These are phyloP conservation scores for Aspergillus sp. DNA, from an alignment of 2,329 filamentous ascomycete species.

Conservation along the genomic window DNA sequence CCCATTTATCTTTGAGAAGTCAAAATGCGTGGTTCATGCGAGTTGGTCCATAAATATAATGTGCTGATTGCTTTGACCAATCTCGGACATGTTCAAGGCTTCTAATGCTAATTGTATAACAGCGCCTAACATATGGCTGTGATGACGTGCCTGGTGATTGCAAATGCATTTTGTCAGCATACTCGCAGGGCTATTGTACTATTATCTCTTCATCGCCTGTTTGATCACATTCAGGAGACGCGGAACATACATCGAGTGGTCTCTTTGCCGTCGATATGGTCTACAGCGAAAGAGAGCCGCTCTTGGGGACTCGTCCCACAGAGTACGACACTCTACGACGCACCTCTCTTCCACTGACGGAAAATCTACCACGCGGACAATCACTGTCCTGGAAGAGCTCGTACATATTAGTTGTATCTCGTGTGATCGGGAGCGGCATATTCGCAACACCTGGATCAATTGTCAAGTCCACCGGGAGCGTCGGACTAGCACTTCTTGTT, in stretches of 20 bases:
- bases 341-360: neutral
- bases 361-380: slow-evolving; percentile 37
- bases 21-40: no score
- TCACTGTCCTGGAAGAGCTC: slow-evolving; percentile 63
- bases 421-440: slow-evolving; percentile 69
- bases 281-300: slow-evolving; percentile 19
- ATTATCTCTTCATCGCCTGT: neutral
- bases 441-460: slow-evolving; percentile 71
- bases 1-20: no score
- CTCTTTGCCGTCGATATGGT: slow-evolving; percentile 17
- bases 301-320: slow-evolving; percentile 9
- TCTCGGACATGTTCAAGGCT: no score
- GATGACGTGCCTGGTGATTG: slow-evolving; percentile 28
- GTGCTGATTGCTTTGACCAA: no score
- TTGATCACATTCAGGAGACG: no score
- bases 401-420: slow-evolving; percentile 66
- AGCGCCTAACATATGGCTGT: slow-evolving; percentile 20
- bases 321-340: neutral
- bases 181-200: neutral
- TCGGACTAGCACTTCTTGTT: slow-evolving; percentile 60
- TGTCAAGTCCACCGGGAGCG: slow-evolving; percentile 63
- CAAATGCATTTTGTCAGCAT: neutral
- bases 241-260: no score
- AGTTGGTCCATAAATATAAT: no score
- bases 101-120: neutral